Conservation (phyloP, 140 eudicot genomes). For the Cichorium intybus region DNA sequence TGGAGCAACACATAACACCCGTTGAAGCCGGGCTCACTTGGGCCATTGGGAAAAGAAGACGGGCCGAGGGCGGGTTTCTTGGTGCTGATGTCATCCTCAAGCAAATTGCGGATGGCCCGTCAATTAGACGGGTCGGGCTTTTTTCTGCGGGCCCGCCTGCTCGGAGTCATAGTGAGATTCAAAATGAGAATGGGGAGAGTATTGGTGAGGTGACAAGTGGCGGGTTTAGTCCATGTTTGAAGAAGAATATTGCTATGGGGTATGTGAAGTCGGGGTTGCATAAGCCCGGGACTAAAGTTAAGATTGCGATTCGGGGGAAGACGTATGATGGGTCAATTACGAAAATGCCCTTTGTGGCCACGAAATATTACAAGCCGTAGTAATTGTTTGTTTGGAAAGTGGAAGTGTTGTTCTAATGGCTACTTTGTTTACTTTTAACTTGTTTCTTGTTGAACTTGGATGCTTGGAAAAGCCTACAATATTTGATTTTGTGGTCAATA, state of each 20-base stretch:
- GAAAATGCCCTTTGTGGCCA: constrained; percentile 93
- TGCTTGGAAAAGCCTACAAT: constrained; percentile 26
- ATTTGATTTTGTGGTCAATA: constrained; percentile 18
- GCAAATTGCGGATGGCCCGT: constrained; percentile 83
- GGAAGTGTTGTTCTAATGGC: constrained; percentile 14
- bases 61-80: constrained; percentile 97
- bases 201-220: constrained; percentile 96
- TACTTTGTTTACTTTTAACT: constrained; percentile 29
- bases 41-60: constrained; percentile 95
- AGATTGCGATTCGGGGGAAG: constrained; percentile 77
- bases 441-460: constrained; percentile 31
- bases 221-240: constrained; percentile 96
- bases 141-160: constrained; percentile 90
- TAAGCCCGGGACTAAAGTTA: constrained; percentile 83
- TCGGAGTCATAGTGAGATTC: constrained; percentile 92
- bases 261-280: constrained; percentile 94
- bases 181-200: constrained; percentile 67
- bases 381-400: constrained; percentile 17
- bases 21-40: constrained; percentile 97
- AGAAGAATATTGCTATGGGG: constrained; percentile 99
- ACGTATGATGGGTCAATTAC: constrained; percentile 75
- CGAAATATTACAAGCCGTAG: constrained; percentile 93
- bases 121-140: constrained; percentile 80
- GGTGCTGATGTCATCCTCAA: constrained; percentile 95
- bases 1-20: constrained; percentile 95